Evolutionary conservation across 306 rosid species (phyloP), one percentile per base, ranked within the genome.

Genomic region (Acacia melanoxylon): DNA sequence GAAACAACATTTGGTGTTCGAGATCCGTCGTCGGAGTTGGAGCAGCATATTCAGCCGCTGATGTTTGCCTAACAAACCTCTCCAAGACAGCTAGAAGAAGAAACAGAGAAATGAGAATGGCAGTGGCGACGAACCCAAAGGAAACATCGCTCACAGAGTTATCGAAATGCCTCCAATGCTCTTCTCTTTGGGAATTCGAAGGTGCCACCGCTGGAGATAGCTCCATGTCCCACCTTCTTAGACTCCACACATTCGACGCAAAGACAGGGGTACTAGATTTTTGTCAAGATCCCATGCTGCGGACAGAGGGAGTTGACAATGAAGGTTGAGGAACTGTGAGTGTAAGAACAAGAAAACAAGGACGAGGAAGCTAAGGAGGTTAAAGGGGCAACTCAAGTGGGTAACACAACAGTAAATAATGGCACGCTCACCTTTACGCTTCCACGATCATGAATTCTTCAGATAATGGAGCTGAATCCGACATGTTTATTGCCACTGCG

Each of bases 41-140:
- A 77, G 77, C 80, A 54, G 6, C 20, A 77, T 88, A 58, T 22
- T 87, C 52, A 31, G 85, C 29, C 65, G 86, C 58, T 72, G 92
- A 81, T 75, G 88, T 86, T 63, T 91, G 86, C 79, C 88, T 79
- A 82, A 89, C 85, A 83, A 91, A 84, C 81, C 88, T 89, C 91
- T 92, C 97, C 48, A 88, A 83, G 71, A 91, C 91, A 8, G 97
- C 97, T 89, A 92, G 86, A 33, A 88, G 89, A 81, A 92, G 91
- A 83, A 92, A 92, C 91, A 92, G 87, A 65, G 95, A 89, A 71
- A 92, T 83, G 82, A 91, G 92, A 76, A 92, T 88, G 41, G 91
- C 97, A 76, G 94, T 92, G 71, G 94, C 94, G 1, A 92, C 90
- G 75, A 92, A 88, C 63, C 94, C 93, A 86, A 90, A 90, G 67